A percentile compares a stretch with the other conserved stretches of the same genome.
phyloP scores from a whole-genome alignment of 306 rosid species.

The Canavalia gladiata region DNA sequence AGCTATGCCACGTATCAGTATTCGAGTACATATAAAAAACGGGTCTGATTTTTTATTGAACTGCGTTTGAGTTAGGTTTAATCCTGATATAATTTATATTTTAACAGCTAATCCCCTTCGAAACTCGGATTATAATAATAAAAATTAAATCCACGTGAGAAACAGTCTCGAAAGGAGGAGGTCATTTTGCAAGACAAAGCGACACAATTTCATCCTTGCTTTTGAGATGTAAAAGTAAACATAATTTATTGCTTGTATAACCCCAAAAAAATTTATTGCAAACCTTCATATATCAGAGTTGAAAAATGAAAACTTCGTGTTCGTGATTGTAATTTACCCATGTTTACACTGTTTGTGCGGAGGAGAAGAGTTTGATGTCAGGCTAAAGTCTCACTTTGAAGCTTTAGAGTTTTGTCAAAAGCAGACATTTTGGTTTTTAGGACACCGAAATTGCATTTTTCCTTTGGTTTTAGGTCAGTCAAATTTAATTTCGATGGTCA shows the following conservation, averaged over 20 bases:
- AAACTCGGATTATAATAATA: no score
- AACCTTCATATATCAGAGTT: background rate
- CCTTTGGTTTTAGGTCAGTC: background rate
- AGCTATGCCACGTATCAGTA: background rate
- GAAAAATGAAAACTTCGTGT: background rate
- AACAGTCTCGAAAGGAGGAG: background rate
- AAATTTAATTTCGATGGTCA: background rate
- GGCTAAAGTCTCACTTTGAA: background rate
- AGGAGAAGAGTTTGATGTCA: background rate
- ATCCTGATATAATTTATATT: no score
- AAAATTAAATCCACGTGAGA: background rate
- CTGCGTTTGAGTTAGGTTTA: background rate
- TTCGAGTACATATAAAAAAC: background rate
- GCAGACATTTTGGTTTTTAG: background rate
- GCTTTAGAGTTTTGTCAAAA: background rate
- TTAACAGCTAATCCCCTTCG: background rate
- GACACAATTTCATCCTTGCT: background rate
- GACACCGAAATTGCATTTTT: background rate
- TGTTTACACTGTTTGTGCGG: background rate
- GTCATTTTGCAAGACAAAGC: background rate
- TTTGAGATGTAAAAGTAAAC: no score
- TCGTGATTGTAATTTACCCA: background rate
- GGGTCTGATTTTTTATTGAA: no score
- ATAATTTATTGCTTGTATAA: background rate
- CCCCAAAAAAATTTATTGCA: background rate